A percentile compares a stretch with the other conserved stretches of the same genome.
Evolutionary conservation across 2,329 filamentous ascomycete genomes (phyloP).

Genomic region (Cladorrhinum sp.): DNA sequence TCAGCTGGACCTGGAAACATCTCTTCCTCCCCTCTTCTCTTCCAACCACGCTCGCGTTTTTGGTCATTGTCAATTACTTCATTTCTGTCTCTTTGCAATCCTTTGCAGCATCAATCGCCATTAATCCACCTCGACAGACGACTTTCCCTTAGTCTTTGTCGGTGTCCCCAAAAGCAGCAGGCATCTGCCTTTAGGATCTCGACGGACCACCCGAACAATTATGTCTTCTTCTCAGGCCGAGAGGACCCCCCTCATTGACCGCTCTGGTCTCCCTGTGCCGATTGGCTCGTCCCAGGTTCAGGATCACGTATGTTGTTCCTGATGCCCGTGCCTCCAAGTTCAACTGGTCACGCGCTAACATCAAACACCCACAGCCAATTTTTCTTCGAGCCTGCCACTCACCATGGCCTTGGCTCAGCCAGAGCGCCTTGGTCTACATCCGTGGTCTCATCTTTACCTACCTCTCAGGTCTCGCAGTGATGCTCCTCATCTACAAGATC

Average conservation of each 20-base stretch:
- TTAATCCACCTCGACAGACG: neutral
- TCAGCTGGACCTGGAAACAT: neutral
- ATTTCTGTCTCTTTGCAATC: slow-evolving; percentile 2
- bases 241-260: slow-evolving; percentile 15
- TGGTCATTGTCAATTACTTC: slow-evolving; percentile 3
- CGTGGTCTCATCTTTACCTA: slow-evolving; percentile 44
- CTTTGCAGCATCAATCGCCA: neutral
- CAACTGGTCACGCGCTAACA: neutral
- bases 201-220: neutral
- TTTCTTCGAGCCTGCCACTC: slow-evolving; percentile 52
- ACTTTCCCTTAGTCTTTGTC: neutral
- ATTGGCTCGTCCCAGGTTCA: slow-evolving; percentile 15
- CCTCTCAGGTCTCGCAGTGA: slow-evolving; percentile 39
- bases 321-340: neutral
- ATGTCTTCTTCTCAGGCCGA: slow-evolving; percentile 10
- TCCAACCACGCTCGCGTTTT: neutral
- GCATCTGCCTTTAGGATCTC: neutral
- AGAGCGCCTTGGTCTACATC: slow-evolving; percentile 44
- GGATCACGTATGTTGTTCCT: slow-evolving; percentile 14
- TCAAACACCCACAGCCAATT: slow-evolving; percentile 44
- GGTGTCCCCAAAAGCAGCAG: neutral
- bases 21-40: slow-evolving; percentile 1
- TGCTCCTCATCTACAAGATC: slow-evolving; percentile 47
- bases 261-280: slow-evolving; percentile 13
- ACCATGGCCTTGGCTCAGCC: slow-evolving; percentile 46